Evolutionary conservation across 2,329 filamentous ascomycete species (phyloP).

Genomic region (Pseudocercospora fijiensis): DNA sequence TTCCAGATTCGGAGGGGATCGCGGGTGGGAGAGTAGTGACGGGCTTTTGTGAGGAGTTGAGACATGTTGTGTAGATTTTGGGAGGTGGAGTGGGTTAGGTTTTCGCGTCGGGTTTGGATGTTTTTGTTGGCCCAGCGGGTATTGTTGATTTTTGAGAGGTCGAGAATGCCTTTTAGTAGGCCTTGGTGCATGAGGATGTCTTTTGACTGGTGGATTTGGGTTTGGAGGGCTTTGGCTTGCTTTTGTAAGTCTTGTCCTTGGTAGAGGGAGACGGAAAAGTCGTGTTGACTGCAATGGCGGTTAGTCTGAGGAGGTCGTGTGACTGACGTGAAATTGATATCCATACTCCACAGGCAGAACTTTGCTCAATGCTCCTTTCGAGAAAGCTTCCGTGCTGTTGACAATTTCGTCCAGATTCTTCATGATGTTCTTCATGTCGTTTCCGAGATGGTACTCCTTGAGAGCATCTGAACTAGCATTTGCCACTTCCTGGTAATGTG

Average conservation of each 20-base stretch:
- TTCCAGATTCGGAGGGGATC: background rate
- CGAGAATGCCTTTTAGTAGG: background rate
- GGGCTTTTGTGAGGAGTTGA: background rate
- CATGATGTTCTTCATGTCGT: background rate
- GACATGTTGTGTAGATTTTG: background rate
- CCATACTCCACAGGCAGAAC: background rate
- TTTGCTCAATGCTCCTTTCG: background rate
- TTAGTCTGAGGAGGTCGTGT: background rate
- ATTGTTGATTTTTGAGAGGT: background rate
- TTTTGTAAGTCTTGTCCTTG: background rate
- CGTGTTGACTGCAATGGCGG: background rate
- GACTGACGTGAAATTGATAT: background rate
- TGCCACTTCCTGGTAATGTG: background rate
- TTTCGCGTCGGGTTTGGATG: background rate
- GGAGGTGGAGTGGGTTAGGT: background rate
- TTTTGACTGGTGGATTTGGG: background rate
- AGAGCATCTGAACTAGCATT: background rate
- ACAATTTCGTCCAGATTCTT: background rate
- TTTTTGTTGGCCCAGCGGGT: background rate
- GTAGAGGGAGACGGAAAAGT: background rate
- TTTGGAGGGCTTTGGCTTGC: background rate
- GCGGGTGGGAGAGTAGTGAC: background rate
- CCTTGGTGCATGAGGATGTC: background rate
- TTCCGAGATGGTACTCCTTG: background rate
- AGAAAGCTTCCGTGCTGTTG: background rate